Conservation (phyloP, 352 stramenopile species). For the Phytophthora syringae region DNA sequence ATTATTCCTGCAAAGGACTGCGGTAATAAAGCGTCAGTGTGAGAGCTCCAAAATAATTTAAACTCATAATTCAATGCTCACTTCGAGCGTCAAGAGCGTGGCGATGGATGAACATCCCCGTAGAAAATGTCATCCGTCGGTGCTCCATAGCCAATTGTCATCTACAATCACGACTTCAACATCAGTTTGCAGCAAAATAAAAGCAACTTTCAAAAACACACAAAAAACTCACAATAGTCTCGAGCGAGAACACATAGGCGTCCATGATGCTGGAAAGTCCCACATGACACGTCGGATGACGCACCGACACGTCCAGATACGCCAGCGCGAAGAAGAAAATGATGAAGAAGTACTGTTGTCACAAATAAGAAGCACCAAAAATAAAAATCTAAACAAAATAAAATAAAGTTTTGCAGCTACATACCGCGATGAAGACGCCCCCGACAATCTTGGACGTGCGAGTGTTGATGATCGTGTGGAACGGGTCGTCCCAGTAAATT, state of each 20-base stretch:
- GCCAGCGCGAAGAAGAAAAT: constrained; percentile 84
- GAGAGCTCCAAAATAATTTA: not conserved
- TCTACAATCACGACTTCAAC: constrained; percentile 40
- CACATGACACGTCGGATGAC: constrained; percentile 71
- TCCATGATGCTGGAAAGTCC: constrained; percentile 79
- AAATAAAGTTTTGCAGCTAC: constrained; percentile 15
- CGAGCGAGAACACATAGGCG: constrained; percentile 88
- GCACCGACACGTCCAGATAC: constrained; percentile 75
- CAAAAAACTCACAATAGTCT: constrained; percentile 78
- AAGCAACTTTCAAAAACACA: not conserved
- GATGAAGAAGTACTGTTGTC: constrained; percentile 74
- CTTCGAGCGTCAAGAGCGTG: constrained; percentile 78
- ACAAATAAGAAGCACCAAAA: not conserved
- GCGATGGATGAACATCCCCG: constrained; percentile 84
- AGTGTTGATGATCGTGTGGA: constrained; percentile 90
- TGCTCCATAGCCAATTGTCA: constrained; percentile 89
- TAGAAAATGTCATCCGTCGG: constrained; percentile 92
- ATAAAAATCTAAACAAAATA: constrained; percentile 7
- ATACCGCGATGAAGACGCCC: constrained; percentile 77
- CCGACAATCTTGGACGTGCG: constrained; percentile 80
- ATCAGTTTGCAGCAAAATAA: too few species aligned
- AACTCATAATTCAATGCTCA: constrained; percentile 23
- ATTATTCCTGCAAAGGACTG: constrained; percentile 89
- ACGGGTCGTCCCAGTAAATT: constrained; percentile 87
- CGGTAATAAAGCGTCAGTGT: constrained; percentile 10